Percentiles rank a stretch among this genome's conserved stretches.
These are phyloP conservation scores for Hammondia hammondi DNA, from an alignment of 169 alveolate species.

Conservation along the genomic window DNA sequence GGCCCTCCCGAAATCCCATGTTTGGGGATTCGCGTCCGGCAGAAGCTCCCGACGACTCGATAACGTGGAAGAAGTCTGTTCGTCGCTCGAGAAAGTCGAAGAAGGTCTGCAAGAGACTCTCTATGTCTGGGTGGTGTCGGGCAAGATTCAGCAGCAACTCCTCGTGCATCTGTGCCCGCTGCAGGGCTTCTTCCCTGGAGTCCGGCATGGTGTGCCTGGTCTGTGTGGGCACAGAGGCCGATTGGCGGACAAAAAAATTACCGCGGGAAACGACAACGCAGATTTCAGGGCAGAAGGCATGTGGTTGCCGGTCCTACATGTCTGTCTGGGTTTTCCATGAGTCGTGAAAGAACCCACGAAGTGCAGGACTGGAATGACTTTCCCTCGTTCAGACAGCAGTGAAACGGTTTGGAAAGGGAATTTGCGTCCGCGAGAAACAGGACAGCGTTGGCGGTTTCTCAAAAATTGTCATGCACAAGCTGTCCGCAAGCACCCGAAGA, in stretches of 20 bases:
- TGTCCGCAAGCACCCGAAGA: too few species aligned
- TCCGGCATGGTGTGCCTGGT: neutral
- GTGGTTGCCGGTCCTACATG: too few species aligned
- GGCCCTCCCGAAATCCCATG: slow-evolving; percentile 92
- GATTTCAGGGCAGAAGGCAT: too few species aligned
- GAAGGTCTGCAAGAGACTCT: slow-evolving; percentile 86
- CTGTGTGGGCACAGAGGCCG: neutral
- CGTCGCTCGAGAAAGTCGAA: slow-evolving; percentile 87
- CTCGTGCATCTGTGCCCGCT: slow-evolving; percentile 31
- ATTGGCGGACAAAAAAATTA: neutral
- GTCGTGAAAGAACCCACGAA: too few species aligned
- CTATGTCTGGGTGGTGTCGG: slow-evolving; percentile 76
- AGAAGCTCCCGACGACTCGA: neutral
- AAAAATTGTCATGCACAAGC: too few species aligned
- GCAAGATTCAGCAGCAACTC: slow-evolving; percentile 59
- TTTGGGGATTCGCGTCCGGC: slow-evolving; percentile 78
- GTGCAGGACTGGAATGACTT: too few species aligned
- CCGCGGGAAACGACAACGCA: neutral
- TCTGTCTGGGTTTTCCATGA: too few species aligned
- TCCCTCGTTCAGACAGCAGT: too few species aligned
- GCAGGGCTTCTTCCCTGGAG: neutral
- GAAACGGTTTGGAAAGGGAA: too few species aligned
- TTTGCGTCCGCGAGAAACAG: too few species aligned
- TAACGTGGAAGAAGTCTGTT: slow-evolving; percentile 85
- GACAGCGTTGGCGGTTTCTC: too few species aligned